Evolutionary conservation across 306 rosid genomes (phyloP).

Genomic region (Prunus campanulata): DNA sequence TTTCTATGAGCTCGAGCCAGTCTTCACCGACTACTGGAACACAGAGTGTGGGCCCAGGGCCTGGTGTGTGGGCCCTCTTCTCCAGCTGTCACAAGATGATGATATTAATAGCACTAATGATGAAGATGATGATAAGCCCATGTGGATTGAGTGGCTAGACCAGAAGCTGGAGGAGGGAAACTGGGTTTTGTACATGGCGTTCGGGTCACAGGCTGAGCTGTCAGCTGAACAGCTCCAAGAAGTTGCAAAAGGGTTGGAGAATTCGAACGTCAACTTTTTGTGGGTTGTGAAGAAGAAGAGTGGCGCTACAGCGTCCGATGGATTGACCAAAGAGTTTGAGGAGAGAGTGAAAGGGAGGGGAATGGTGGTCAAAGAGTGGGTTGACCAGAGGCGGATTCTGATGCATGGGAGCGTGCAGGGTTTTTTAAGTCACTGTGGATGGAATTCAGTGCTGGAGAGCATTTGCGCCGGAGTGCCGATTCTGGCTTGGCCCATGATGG

Average conservation of each 20-base stretch:
- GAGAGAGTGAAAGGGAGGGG: constrained; percentile 39
- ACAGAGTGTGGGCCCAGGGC: not conserved
- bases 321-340: constrained; percentile 15
- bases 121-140: not conserved
- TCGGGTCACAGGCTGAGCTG: constrained; percentile 45
- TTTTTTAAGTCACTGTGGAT: constrained; percentile 56
- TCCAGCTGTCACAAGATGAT: not conserved
- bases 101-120: not conserved
- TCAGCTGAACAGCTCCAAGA: constrained; percentile 30
- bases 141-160: constrained; percentile 43
- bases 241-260: constrained; percentile 41
- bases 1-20: constrained; percentile 42
- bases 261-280: constrained; percentile 35
- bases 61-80: constrained; percentile 41
- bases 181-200: constrained; percentile 45
- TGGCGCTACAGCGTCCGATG: too few species aligned
- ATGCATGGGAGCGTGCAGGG: constrained; percentile 41
- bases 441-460: constrained; percentile 53
- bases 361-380: constrained; percentile 52
- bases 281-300: constrained; percentile 38
- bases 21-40: constrained; percentile 26
- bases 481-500: constrained; percentile 51
- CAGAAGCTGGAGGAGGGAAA: constrained; percentile 2
- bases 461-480: constrained; percentile 49
- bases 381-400: constrained; percentile 39